These are phyloP conservation scores for Rhodomyrtus psidioides DNA, from an alignment of 441 rosid species.

Conservation along the genomic window DNA sequence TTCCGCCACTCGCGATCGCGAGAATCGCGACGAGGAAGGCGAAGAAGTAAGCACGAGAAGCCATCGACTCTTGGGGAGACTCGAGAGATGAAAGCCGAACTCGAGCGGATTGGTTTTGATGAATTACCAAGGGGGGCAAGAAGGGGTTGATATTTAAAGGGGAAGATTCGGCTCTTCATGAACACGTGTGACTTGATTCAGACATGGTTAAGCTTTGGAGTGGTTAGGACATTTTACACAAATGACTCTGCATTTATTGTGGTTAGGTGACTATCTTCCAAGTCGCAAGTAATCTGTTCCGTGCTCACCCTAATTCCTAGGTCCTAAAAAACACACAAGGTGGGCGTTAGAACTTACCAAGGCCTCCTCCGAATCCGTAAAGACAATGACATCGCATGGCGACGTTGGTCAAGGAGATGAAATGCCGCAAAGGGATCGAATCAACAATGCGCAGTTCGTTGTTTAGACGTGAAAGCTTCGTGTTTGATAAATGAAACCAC, in stretches of 20 bases:
- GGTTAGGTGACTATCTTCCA: background rate
- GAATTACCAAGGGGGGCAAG: background rate
- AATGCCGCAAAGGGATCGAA: background rate
- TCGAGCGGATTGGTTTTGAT: background rate
- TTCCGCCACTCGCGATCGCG: background rate
- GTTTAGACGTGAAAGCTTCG: background rate
- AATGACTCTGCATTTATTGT: background rate
- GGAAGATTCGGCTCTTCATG: background rate
- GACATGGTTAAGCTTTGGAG: background rate
- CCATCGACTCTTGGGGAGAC: background rate
- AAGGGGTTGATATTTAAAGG: background rate
- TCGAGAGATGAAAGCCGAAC: background rate
- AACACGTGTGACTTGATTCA: background rate
- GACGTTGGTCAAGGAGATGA: background rate
- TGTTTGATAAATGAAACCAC: background rate
- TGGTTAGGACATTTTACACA: background rate
- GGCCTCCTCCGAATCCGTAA: background rate
- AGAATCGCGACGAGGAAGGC: background rate
- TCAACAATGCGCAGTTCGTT: background rate
- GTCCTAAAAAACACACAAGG: background rate
- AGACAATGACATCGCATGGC: background rate
- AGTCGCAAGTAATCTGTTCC: background rate
- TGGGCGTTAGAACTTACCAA: background rate
- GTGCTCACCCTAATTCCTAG: background rate
- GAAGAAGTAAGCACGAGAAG: background rate